A percentile compares a stretch with the other conserved stretches of the same genome.
Conservation (phyloP, 768 basidiomycete species). For the Galerina sulciceps region DNA sequence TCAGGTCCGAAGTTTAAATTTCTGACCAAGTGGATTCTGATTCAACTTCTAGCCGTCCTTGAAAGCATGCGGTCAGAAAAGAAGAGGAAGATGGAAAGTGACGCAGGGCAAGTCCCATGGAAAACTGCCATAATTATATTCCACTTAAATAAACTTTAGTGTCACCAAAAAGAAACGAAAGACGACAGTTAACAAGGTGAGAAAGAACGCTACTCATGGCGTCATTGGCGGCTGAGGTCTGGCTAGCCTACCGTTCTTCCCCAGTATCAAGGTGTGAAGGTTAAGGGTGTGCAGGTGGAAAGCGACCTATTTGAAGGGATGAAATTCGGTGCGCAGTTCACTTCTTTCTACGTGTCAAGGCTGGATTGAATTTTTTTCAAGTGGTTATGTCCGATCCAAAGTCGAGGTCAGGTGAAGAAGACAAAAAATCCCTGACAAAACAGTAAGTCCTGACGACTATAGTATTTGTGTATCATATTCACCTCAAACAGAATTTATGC, state of each 20-base stretch:
- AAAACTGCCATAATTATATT: background rate
- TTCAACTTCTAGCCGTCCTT: slow-evolving; percentile 48
- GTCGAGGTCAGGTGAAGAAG: slow-evolving; percentile 65
- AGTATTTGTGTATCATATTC: background rate
- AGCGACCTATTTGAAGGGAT: slow-evolving; percentile 72
- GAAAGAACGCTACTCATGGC: background rate
- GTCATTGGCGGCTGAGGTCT: background rate
- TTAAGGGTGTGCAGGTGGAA: slow-evolving; percentile 61
- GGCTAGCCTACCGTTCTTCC: slow-evolving; percentile 61
- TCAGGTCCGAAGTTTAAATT: slow-evolving; percentile 46
- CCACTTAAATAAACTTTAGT: slow-evolving; percentile 22
- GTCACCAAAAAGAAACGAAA: slow-evolving; percentile 64
- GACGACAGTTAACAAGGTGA: slow-evolving; percentile 53
- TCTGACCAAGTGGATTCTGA: background rate
- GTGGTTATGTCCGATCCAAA: slow-evolving; percentile 80
- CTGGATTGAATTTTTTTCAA: slow-evolving; percentile 28
- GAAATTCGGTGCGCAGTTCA: slow-evolving; percentile 71
- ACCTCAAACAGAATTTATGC: slow-evolving; percentile 58
- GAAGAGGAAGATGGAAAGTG: slow-evolving; percentile 77
- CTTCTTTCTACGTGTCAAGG: background rate
- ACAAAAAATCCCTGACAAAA: slow-evolving; percentile 72
- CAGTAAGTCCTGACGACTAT: slow-evolving; percentile 42
- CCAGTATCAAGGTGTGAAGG: slow-evolving; percentile 67
- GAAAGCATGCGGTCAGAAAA: slow-evolving; percentile 65
- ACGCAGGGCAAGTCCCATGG: slow-evolving; percentile 43